These are phyloP conservation scores for Meripilus lineatus DNA, from an alignment of 1,284 basidiomycete genomes.

Conservation along the genomic window DNA sequence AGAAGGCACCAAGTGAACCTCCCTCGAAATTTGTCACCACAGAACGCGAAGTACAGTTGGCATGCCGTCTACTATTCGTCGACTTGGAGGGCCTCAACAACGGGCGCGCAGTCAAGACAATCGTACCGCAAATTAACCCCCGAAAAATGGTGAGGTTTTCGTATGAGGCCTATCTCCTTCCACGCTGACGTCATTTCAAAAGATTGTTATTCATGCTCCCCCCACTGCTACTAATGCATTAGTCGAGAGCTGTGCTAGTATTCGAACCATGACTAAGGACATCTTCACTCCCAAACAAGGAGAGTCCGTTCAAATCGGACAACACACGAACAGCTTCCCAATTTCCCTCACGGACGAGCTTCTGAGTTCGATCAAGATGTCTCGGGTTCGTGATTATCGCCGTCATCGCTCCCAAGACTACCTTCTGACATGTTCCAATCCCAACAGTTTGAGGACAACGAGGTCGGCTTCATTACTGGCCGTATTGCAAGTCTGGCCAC, in stretches of 20 bases:
- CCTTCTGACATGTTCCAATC: conserved; percentile 3
- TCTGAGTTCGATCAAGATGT: conserved; percentile 79
- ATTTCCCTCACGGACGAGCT: conserved; percentile 91
- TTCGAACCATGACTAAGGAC: conserved; percentile 86
- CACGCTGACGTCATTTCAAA: conserved; percentile 1
- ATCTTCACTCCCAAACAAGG: conserved; percentile 76
- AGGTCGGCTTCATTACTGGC: conserved; percentile 89
- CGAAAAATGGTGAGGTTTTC: conserved; percentile 77
- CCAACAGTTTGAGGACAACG: conserved; percentile 90
- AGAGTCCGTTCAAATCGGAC: conserved; percentile 85
- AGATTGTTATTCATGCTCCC: conserved; percentile 88
- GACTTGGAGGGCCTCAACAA: conserved; percentile 97
- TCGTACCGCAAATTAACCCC: conserved; percentile 95
- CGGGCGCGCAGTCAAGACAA: conserved; percentile 93
- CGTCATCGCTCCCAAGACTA: too few relatives aligned
- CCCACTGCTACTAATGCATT: conserved; percentile 64
- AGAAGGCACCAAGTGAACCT: conserved; percentile 74
- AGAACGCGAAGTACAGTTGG: conserved; percentile 69
- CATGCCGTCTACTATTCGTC: conserved; percentile 84
- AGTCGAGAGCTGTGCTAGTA: conserved; percentile 75
- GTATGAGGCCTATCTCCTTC: background rate
- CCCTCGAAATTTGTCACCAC: conserved; percentile 90
- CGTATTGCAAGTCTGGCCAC: conserved; percentile 78
- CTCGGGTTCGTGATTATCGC: conserved; percentile 55
- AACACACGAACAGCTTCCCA: conserved; percentile 93